phyloP scores from a whole-genome alignment of 106 monocot genomes.

The Allium sativum region DNA sequence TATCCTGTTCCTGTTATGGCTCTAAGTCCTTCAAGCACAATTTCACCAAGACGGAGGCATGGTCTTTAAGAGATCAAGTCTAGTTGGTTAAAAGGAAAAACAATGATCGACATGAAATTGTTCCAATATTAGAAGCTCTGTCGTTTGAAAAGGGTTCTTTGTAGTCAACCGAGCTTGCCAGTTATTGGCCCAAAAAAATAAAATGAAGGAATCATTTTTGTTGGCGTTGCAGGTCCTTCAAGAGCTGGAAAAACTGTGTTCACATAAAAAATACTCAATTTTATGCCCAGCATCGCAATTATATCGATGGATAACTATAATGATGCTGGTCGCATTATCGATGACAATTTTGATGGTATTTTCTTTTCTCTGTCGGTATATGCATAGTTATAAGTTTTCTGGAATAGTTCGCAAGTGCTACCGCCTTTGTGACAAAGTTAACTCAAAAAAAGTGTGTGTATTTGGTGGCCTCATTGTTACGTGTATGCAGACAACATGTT shows the following conservation, averaged over 20 bases:
- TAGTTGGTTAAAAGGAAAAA: slow-evolving; percentile 74
- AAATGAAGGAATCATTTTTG: slow-evolving; percentile 78
- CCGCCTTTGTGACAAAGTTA: too few species aligned
- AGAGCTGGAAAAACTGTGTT: slow-evolving; percentile 96
- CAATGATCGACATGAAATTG: slow-evolving; percentile 62
- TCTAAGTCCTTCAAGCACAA: slow-evolving; percentile 32
- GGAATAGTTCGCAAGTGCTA: too few species aligned
- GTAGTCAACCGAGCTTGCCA: slow-evolving; percentile 93
- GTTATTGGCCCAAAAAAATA: slow-evolving; percentile 71
- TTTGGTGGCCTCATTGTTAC: too few species aligned
- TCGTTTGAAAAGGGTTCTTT: slow-evolving; percentile 95
- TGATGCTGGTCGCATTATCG: slow-evolving; percentile 84
- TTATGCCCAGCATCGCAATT: slow-evolving; percentile 82
- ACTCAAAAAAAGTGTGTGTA: too few species aligned
- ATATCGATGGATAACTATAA: slow-evolving; percentile 99
- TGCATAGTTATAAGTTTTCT: too few species aligned
- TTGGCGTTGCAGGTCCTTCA: slow-evolving; percentile 93
- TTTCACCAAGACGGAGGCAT: slow-evolving; percentile 54
- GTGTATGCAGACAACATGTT: too few species aligned
- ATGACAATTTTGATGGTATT: slow-evolving; percentile 97
- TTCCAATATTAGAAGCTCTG: slow-evolving; percentile 63
- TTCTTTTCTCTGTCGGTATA: not conserved
- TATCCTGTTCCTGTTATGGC: slow-evolving; percentile 52
- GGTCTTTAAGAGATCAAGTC: slow-evolving; percentile 91
- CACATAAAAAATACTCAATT: slow-evolving; percentile 89